phyloP scores from a whole-genome alignment of 495 filamentous ascomycete genomes.

The Penicillium malachiteum region DNA sequence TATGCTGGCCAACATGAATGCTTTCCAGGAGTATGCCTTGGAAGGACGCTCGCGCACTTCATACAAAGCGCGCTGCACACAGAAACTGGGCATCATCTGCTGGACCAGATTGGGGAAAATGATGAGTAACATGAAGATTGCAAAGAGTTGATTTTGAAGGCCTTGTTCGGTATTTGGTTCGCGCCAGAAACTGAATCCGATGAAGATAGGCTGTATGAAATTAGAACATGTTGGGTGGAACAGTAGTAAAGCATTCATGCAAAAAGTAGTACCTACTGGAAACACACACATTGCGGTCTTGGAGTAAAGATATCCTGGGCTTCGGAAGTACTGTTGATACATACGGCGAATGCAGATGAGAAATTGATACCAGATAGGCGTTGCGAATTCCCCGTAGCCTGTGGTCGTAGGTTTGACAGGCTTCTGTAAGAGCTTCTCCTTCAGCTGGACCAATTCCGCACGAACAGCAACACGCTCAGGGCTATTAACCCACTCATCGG shows the following conservation, averaged over 20 bases:
- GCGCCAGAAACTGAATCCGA: constrained; percentile 81
- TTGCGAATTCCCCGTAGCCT: constrained; percentile 39
- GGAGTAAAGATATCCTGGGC: constrained; percentile 20
- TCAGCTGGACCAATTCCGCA: constrained; percentile 47
- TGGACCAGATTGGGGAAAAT: constrained; percentile 70
- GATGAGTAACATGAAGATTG: constrained; percentile 75
- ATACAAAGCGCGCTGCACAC: constrained; percentile 60
- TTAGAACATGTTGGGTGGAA: not conserved
- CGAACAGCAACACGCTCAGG: constrained; percentile 63
- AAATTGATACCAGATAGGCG: constrained; percentile 48
- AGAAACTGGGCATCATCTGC: constrained; percentile 68
- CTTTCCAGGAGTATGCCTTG: constrained; percentile 66
- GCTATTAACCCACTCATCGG: constrained; percentile 64
- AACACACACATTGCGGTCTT: constrained; percentile 13
- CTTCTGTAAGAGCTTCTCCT: not conserved
- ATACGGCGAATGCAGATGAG: constrained; percentile 42
- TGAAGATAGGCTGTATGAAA: constrained; percentile 35
- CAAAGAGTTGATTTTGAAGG: constrained; percentile 80
- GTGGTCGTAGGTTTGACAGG: not conserved
- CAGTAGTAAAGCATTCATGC: not conserved
- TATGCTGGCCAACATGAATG: constrained; percentile 46
- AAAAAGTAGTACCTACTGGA: not conserved
- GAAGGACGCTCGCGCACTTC: constrained; percentile 61
- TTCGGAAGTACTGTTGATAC: constrained; percentile 52
- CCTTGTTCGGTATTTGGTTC: constrained; percentile 66